Evolutionary conservation across 2,329 filamentous ascomycete genomes (phyloP), one percentile per base, ranked within the genome.

Genomic region (Nemania sp.): DNA sequence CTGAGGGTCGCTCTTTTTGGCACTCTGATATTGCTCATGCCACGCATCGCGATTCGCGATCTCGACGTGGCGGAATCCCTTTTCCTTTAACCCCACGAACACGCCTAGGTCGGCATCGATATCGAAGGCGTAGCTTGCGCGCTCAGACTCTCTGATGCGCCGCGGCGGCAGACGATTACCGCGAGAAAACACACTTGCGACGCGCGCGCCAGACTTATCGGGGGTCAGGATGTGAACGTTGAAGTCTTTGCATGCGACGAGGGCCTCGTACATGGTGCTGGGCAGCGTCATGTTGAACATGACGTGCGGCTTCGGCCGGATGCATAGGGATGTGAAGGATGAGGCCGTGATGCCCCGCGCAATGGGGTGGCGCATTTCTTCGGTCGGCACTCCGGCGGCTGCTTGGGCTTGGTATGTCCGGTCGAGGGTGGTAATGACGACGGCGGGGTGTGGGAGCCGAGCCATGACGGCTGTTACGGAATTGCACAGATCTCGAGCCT

Each of bases 301-400:
- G 6, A 89, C 77, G 11, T 86, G 79, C 0, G 87, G 86, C 27
- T 78, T 80, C 0, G 87, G 86, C n/a, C 75, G 71, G 20, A 89
- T 80, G 18, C 85, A 82, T 27, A 89, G 77, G 0, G 86, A 88
- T 2, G 87, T 87, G 69, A 89, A 84, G 1, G 86, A 88, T 6
- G 87, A 89, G 80, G 88, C 86, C 35, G 87, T 89, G 83, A 89
- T 87, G 55, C 83, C 87, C 35, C 83, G 81, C 5, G 76, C 83
- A 75, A 47, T 73, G 62, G 67, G 77, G 24, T 35, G 75, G 70
- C 70, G 63, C 43, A 69, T 52, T 5, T 66, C 35, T 11, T 54
- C 51, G 52, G 55, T 52, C 20, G 58, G 57, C 35, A 64, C 58
- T 13, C 32, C 60, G 18, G 49, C 38, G 54, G 56, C 26, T 64